Conservation (phyloP, 1,284 basidiomycete species). For the Porogramme epimiltina region DNA sequence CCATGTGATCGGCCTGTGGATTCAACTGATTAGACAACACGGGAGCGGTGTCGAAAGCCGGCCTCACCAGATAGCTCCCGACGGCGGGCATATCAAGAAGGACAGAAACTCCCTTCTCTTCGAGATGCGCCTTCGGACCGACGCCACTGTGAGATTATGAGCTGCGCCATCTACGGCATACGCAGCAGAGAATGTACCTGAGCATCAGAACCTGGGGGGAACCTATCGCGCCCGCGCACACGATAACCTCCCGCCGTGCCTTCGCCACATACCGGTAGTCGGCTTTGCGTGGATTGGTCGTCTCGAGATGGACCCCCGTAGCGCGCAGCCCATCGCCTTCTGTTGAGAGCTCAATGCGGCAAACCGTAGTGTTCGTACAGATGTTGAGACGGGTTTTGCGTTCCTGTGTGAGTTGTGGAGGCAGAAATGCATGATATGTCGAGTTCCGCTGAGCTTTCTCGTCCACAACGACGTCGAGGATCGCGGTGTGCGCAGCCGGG, state of each 20-base stretch:
- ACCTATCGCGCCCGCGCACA: slow-evolving; percentile 35
- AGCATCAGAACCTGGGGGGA: slow-evolving; percentile 36
- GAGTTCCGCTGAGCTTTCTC: slow-evolving; percentile 23
- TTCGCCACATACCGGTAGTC: slow-evolving; percentile 14
- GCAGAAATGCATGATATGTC: slow-evolving; percentile 33
- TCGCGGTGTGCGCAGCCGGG: slow-evolving; percentile 24
- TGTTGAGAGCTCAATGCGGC: slow-evolving; percentile 20
- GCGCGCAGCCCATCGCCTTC: too few species aligned
- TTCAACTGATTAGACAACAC: too few species aligned
- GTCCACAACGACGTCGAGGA: slow-evolving; percentile 28
- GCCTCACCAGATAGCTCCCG: slow-evolving; percentile 28
- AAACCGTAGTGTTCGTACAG: slow-evolving; percentile 29
- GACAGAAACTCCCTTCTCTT: slow-evolving; percentile 28
- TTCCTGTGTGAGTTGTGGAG: slow-evolving; percentile 17
- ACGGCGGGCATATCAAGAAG: slow-evolving; percentile 34
- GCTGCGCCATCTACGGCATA: too few species aligned
- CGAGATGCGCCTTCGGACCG: slow-evolving; percentile 32
- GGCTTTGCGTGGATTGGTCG: not conserved
- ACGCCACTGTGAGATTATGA: slow-evolving; percentile 21
- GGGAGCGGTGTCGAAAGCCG: too few species aligned
- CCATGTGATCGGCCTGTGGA: slow-evolving; percentile 39
- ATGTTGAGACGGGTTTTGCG: slow-evolving; percentile 27
- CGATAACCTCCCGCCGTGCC: slow-evolving; percentile 32
- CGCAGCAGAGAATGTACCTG: slow-evolving; percentile 1
- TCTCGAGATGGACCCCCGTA: slow-evolving; percentile 18